These are phyloP conservation scores for Alternaria tenuissima DNA, from an alignment of 2,329 filamentous ascomycete genomes.

Conservation along the genomic window DNA sequence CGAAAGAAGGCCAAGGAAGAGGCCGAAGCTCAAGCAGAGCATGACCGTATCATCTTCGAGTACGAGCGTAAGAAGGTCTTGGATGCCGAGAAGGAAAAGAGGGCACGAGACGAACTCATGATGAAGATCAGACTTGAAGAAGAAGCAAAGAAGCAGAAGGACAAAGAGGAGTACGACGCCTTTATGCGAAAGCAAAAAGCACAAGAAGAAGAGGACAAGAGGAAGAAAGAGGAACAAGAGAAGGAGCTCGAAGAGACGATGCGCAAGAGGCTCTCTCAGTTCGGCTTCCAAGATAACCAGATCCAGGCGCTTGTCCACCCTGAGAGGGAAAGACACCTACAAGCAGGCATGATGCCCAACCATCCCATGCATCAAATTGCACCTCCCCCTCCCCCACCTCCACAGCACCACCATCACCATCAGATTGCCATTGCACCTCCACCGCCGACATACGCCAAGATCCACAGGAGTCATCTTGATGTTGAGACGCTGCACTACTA, in stretches of 20 bases:
- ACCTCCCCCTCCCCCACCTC: not conserved
- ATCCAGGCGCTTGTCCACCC: constrained; percentile 59
- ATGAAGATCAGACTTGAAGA: constrained; percentile 53
- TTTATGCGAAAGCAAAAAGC: constrained; percentile 52
- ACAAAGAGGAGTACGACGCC: constrained; percentile 54
- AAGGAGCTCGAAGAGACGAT: constrained; percentile 56
- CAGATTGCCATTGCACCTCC: constrained; percentile 26
- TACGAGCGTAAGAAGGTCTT: constrained; percentile 48
- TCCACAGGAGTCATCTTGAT: constrained; percentile 56
- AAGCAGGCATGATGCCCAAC: constrained; percentile 44
- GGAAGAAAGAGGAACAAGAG: constrained; percentile 51
- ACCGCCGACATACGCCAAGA: constrained; percentile 58
- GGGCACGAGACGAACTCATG: constrained; percentile 48
- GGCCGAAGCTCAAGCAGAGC: constrained; percentile 38
- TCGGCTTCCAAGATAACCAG: constrained; percentile 58
- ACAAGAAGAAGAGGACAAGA: constrained; percentile 53
- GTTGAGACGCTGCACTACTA: constrained; percentile 59
- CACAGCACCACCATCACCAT: constrained; percentile 11
- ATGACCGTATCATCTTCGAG: constrained; percentile 46
- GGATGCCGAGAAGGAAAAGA: constrained; percentile 49
- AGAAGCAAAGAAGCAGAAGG: constrained; percentile 52
- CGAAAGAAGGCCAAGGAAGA: constrained; percentile 46
- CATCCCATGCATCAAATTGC: constrained; percentile 38
- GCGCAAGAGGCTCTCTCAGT: constrained; percentile 54
- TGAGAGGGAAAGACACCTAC: constrained; percentile 53